phyloP scores from a whole-genome alignment of 176 grass and related monocot genomes.

The Saccharum spontaneum region DNA sequence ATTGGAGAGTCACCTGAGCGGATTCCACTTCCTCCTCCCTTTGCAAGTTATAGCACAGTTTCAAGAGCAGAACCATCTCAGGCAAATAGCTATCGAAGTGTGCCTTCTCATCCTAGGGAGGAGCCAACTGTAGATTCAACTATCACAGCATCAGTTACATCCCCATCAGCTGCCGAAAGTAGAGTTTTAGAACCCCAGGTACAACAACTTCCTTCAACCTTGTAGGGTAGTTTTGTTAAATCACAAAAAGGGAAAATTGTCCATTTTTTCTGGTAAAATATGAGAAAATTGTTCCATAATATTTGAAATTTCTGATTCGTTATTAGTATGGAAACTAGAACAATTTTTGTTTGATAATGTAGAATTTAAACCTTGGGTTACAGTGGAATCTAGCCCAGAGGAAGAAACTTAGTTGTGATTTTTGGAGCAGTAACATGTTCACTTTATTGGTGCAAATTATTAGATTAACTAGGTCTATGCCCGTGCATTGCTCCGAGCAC shows the following conservation, averaged over 20 bases:
- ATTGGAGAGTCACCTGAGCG: constrained; percentile 55
- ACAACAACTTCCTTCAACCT: constrained; percentile 7
- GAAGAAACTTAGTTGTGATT: no score
- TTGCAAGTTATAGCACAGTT: constrained; percentile 46
- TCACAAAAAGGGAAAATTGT: background rate
- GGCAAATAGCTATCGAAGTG: constrained; percentile 41
- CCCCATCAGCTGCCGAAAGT: constrained; percentile 40
- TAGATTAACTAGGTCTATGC: no score
- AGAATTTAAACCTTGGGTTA: no score
- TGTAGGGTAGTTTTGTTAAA: constrained; percentile 1
- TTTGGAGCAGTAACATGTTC: no score
- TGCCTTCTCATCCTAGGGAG: constrained; percentile 43
- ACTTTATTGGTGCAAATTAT: no score
- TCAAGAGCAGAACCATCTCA: constrained; percentile 34
- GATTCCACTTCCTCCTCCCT: constrained; percentile 74
- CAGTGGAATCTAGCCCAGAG: no score
- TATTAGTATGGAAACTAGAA: no score
- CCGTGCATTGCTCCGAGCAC: no score
- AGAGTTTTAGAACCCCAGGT: constrained; percentile 55
- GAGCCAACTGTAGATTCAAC: constrained; percentile 38
- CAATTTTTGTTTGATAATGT: no score
- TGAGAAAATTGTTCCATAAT: background rate
- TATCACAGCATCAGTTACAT: constrained; percentile 34
- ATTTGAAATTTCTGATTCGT: no score
- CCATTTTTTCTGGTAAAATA: background rate